phyloP scores from a whole-genome alignment of 306 rosid genomes.

The Lathyrus oleraceus region DNA sequence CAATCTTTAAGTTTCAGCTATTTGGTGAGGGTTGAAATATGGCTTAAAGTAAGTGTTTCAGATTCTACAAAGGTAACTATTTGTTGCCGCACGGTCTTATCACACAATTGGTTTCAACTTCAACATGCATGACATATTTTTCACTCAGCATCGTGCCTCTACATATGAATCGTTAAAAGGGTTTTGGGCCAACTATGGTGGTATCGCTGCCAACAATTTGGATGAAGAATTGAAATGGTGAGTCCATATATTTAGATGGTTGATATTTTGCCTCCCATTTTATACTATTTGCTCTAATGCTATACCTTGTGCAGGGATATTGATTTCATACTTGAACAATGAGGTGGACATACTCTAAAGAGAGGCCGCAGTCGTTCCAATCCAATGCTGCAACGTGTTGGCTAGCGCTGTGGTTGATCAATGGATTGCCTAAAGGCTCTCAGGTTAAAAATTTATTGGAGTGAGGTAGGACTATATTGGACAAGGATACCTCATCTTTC shows the following conservation, averaged over 20 bases:
- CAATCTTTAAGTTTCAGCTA: conserved; percentile 9
- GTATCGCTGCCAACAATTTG: conserved; percentile 23
- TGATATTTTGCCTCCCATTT: conserved; percentile 16
- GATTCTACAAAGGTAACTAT: background rate
- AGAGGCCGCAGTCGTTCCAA: background rate
- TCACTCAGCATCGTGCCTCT: background rate
- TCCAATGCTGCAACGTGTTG: conserved; percentile 2
- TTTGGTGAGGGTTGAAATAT: background rate
- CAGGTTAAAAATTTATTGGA: background rate
- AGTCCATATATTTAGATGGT: background rate
- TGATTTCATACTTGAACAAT: conserved; percentile 15
- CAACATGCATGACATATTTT: background rate
- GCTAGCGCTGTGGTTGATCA: background rate
- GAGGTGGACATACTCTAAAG: background rate
- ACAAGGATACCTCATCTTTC: background rate
- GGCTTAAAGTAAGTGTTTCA: conserved; percentile 5
- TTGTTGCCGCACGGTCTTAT: background rate
- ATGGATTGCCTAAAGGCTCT: background rate
- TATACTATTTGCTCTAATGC: conserved; percentile 8
- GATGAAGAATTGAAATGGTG: conserved; percentile 20
- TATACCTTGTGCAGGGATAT: conserved; percentile 19
- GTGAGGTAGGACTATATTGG: conserved; percentile 2
- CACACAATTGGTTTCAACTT: conserved; percentile 18
- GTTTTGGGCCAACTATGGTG: conserved; percentile 17
- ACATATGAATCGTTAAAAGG: background rate